Percentiles rank a stretch among this genome's conserved stretches.
These are phyloP conservation scores for Saccharomyces uvarum DNA, from an alignment of 1,139 yeast genomes.

Conservation along the genomic window DNA sequence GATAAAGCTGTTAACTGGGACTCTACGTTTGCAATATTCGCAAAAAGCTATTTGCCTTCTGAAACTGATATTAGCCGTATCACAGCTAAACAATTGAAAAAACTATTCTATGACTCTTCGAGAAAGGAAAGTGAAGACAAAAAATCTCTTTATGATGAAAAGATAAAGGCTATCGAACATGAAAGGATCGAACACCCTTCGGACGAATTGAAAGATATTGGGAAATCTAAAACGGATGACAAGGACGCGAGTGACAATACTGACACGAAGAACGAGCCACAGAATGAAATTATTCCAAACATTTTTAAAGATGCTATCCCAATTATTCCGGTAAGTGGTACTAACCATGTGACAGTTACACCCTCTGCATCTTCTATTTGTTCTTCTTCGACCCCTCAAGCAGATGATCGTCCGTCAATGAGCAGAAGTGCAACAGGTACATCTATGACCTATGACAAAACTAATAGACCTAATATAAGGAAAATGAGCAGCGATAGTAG, in stretches of 20 bases:
- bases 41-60: conserved; percentile 69
- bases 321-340: background rate
- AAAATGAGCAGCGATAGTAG: background rate
- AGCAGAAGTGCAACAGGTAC: background rate
- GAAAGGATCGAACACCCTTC: background rate
- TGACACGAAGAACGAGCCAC: background rate
- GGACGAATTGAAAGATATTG: background rate
- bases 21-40: conserved; percentile 74
- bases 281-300: background rate
- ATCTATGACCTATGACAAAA: background rate
- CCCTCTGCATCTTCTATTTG: background rate
- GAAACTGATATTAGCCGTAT: conserved; percentile 90
- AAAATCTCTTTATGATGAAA: conserved; percentile 2
- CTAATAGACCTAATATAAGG: background rate
- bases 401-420: background rate
- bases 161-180: background rate
- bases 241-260: background rate
- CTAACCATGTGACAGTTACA: background rate
- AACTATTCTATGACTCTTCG: conserved; percentile 51
- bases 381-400: background rate
- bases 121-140: conserved; percentile 26
- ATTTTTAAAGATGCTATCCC: background rate
- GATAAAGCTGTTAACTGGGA: conserved; percentile 87
- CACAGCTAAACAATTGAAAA: conserved; percentile 80
- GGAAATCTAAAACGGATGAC: background rate